Evolutionary conservation across 805 yeast genomes (phyloP).

Genomic region (Candida hungchunana): DNA sequence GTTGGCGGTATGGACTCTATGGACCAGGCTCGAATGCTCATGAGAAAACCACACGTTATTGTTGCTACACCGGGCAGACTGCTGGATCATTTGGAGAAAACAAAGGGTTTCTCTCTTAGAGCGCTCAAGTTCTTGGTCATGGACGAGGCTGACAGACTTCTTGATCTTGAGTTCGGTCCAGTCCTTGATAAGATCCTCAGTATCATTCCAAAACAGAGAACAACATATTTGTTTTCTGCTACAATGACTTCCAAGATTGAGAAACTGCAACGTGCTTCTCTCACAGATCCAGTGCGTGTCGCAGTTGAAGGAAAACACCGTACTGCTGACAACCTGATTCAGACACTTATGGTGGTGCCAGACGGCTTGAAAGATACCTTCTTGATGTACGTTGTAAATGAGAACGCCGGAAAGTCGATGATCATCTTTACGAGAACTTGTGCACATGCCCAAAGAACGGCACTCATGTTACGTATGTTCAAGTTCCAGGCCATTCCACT

Average conservation of each 20-base stretch:
- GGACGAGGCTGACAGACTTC: constrained; percentile 95
- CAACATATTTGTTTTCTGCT: constrained; percentile 89
- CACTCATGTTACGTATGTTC: constrained; percentile 70
- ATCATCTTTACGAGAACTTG: constrained; percentile 92
- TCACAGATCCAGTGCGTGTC: constrained; percentile 82
- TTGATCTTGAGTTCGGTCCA: constrained; percentile 96
- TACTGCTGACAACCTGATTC: constrained; percentile 91
- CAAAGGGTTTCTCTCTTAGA: constrained; percentile 82
- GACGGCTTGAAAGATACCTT: constrained; percentile 90
- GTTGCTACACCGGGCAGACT: constrained; percentile 96
- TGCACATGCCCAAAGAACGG: constrained; percentile 90
- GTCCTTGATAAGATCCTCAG: constrained; percentile 82
- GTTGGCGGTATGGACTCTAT: constrained; percentile 99
- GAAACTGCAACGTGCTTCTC: constrained; percentile 88
- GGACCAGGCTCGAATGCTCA: constrained; percentile 92
- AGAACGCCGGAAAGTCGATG: constrained; percentile 75
- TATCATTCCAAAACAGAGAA: constrained; percentile 79
- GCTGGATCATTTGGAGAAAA: constrained; percentile 89
- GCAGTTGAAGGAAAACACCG: constrained; percentile 86
- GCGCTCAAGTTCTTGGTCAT: constrained; percentile 79
- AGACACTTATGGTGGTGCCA: constrained; percentile 84
- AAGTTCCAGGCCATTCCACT: constrained; percentile 90
- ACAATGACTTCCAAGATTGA: constrained; percentile 96
- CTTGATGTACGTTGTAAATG: constrained; percentile 77
- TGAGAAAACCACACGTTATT: constrained; percentile 89